These are phyloP conservation scores for Aspergillus tamarii DNA, from an alignment of 2,329 filamentous ascomycete genomes.

Conservation along the genomic window DNA sequence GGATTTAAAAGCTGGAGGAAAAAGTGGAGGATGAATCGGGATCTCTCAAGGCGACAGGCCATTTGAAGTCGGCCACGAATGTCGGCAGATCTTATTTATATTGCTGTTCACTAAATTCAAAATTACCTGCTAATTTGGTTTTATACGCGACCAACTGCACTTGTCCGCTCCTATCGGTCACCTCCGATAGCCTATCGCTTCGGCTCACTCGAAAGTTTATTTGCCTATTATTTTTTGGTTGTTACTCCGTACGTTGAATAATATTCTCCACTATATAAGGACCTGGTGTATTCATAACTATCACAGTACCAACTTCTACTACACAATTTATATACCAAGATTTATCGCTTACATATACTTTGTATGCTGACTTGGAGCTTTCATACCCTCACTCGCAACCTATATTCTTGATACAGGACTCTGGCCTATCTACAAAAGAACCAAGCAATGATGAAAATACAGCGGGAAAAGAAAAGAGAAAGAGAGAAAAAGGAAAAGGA, in stretches of 20 bases:
- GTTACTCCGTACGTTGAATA: not conserved
- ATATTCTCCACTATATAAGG: not conserved
- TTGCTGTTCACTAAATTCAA: not conserved
- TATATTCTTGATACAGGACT: not conserved
- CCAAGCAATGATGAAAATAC: no score
- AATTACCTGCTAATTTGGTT: not conserved
- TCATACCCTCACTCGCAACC: not conserved
- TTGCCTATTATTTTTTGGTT: not conserved
- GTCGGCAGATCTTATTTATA: slow-evolving; percentile 11
- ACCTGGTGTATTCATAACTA: not conserved
- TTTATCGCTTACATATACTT: not conserved
- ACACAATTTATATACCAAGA: no score
- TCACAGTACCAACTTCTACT: no score
- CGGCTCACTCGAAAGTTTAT: not conserved
- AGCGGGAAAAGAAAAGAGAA: not conserved
- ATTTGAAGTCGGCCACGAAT: slow-evolving; percentile 8
- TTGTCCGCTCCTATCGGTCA: slow-evolving; percentile 16
- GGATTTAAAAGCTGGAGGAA: slow-evolving; percentile 6
- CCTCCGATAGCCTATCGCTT: slow-evolving; percentile 20
- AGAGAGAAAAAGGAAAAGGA: not conserved
- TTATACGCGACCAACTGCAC: not conserved
- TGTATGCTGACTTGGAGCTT: not conserved
- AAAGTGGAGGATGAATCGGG: slow-evolving; percentile 3
- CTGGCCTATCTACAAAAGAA: no score
- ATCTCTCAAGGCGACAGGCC: not conserved